Base-by-base conservation (phyloP, 768 basidiomycete species). In the Leccinum arenicola region DNA sequence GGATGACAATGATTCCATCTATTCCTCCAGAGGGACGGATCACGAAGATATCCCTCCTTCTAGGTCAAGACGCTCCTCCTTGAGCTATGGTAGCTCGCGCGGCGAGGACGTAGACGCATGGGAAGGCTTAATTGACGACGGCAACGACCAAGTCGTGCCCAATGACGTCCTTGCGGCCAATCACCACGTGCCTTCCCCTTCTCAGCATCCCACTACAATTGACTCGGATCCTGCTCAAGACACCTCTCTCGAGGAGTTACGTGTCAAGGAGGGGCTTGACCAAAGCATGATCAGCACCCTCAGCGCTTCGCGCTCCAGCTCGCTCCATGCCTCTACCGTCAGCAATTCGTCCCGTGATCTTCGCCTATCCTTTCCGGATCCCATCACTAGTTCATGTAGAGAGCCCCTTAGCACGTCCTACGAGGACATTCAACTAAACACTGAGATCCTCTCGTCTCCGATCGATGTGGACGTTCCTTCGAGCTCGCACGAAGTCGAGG, bases 281-380 rank as follows among this genome's bases (percentile, higher is more conserved):
- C 89, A 92, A 75, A 92, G 89, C 75, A 82, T 91, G 76, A 80
- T 89, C 68, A 87, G 89, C 73, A 92, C 89, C 15, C 79, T 92
- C 61, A 87, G 83, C 74, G 80, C 84, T 52, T 91, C 89, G 57
- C 85, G 88, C 64, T 83, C 88, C 17, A 84, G 83, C 67, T 84
- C 83, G 36, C 69, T 83, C 56, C 79, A 81, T 62, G 72, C 76
- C 21, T 78, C 82, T 52, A 82, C 84, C 59, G 72, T 80, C 56
- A 86, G 86, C 59, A 80, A 68, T 56, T 84, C 86, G n/a, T 74
- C 85, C 52, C 86, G 86, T 72, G 88, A 91, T 75, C 81, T 92
- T 61, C 83, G 87, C 64, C 73, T 92, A 58, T 91, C 90, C 35
- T 93, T 93, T 75, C 90, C 90, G 40, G 90, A 93, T 74, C 90